Evolutionary conservation across 2,329 filamentous ascomycete genomes (phyloP).

Genomic region (Fusarium floridanum): DNA sequence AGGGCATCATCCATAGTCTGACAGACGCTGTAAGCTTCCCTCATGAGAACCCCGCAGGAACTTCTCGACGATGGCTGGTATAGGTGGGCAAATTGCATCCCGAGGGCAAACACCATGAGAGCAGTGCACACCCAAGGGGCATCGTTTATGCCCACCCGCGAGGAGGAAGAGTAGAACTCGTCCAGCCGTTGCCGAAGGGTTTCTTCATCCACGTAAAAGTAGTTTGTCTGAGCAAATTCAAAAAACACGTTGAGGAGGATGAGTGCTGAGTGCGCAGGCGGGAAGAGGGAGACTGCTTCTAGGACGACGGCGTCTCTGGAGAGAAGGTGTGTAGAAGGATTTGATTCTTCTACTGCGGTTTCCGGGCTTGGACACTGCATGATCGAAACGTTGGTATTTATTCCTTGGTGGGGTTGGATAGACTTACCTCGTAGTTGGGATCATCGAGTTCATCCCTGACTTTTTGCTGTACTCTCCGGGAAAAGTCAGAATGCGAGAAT

Average conservation of each 20-base stretch:
- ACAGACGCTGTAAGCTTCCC: conserved; percentile 23
- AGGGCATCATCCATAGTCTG: conserved; percentile 33
- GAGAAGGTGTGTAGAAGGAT: conserved; percentile 6
- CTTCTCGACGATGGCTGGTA: conserved; percentile 6
- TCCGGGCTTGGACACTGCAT: conserved; percentile 8
- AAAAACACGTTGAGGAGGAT: conserved; percentile 40
- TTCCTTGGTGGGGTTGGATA: no score
- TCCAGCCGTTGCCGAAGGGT: conserved; percentile 28
- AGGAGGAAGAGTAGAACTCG: conserved; percentile 28
- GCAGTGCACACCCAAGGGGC: conserved; percentile 38
- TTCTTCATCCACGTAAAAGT: conserved; percentile 41
- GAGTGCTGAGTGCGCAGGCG: conserved; percentile 22
- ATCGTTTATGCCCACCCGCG: conserved; percentile 9
- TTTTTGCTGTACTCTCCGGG: conserved; percentile 19
- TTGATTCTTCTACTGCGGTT: background rate
- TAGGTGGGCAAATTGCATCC: conserved; percentile 37
- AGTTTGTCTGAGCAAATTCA: conserved; percentile 41
- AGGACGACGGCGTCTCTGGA: conserved; percentile 26
- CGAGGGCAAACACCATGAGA: conserved; percentile 42
- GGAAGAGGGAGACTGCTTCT: conserved; percentile 34
- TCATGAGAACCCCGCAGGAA: background rate
- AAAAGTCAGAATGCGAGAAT: conserved; percentile 33
- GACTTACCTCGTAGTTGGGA: conserved; percentile 15
- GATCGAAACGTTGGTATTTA: background rate
- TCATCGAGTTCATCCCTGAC: conserved; percentile 11